Base-by-base conservation (phyloP, 495 filamentous ascomycete genomes). In the Extremus antarcticus region DNA sequence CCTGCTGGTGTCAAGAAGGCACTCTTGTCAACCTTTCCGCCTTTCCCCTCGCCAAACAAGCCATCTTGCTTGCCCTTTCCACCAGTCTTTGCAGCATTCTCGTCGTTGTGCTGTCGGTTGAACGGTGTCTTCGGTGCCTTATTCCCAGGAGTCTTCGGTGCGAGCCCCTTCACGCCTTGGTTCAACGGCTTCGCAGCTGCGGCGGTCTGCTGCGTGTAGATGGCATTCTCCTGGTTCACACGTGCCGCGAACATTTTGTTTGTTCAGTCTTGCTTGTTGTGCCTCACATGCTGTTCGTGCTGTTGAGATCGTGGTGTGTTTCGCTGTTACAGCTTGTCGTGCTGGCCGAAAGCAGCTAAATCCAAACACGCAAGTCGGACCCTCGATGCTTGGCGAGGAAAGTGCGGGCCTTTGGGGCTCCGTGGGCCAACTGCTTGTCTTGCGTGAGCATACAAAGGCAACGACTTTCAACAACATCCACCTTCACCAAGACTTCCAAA, bases 201-300 rank as follows among this genome's bases (percentile, higher is more conserved):
- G 22, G 74, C 81, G 49, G 83, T 80, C 65, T 92, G 88, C 58
- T 85, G 86, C 60, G 73, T 73, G 65, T 88, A 83, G 51, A 80
- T 78, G 62, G 88, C 73, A 69, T 98, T 98, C 70, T 98, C 92
- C 70, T 97, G 90, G 71, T 95, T 86, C 61, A 59, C 56, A 1
- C 79, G 80, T 59, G 84, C 77, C 22, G 90, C 86, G 67, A 96
- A 71, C 85, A 94, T 90, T 7, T 7, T 45, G n/a, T 3, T 45
- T 7, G 41, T 21, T 21, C 8, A n/a, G 17, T 45, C 8, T 45
- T 17, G 41, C 41, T 45, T 45, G n/a, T n/a, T n/a, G n/a, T n/a
- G n/a, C n/a, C n/a, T 21, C 41, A n/a, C 15, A 45, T 45, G 41
- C 41, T 7, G 29, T 17, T 45, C 41, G 41, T 45, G 4, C 4